Conservation (phyloP, 306 rosid species). For the Corylus avellana region DNA sequence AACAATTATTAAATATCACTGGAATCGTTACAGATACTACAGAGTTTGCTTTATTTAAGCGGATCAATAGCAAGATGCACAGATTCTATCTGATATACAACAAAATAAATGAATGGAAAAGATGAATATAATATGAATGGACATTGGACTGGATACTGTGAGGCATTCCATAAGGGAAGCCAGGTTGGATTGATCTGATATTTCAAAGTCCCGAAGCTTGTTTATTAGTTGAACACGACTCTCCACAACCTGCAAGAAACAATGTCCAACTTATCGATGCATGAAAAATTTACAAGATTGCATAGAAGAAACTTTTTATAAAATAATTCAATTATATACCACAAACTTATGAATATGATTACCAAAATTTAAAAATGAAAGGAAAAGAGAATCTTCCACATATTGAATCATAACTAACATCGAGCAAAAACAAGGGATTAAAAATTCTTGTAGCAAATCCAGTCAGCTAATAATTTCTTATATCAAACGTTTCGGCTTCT, state of each 20-base stretch:
- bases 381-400: background rate
- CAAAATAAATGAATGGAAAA: background rate
- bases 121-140: background rate
- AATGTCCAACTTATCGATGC: background rate
- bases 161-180: conserved; percentile 51
- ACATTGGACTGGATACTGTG: conserved; percentile 57
- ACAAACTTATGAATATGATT: background rate
- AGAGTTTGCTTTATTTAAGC: background rate
- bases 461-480: background rate
- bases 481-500: background rate
- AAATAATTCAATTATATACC: background rate
- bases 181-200: conserved; percentile 45
- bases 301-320: background rate
- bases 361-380: background rate
- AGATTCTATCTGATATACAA: background rate
- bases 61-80: background rate
- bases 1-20: background rate
- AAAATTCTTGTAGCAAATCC: background rate
- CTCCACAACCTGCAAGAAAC: conserved; percentile 58
- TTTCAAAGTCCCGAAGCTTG: conserved; percentile 49
- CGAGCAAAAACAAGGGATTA: background rate
- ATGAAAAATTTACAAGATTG: background rate
- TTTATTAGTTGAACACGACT: conserved; percentile 56
- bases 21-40: background rate
- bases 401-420: background rate